A percentile compares a stretch with the other conserved stretches of the same genome.
Evolutionary conservation across 352 stramenopile genomes (phyloP).

Genomic region (Pythium rhizo-oryzae): DNA sequence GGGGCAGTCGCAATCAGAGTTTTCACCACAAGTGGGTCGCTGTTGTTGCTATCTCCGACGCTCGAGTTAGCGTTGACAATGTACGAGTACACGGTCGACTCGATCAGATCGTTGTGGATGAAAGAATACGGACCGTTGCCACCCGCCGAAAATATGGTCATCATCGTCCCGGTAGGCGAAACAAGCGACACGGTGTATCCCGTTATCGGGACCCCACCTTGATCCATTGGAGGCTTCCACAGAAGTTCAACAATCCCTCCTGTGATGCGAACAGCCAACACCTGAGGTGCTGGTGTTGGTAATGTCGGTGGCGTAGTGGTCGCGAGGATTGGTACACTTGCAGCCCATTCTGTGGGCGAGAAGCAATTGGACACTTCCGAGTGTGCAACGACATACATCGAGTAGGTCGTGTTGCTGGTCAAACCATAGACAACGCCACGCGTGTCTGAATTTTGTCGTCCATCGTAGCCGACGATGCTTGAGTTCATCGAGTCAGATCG

Average conservation of each 20-base stretch:
- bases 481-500: slow-evolving; percentile 4
- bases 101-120: slow-evolving; percentile 48
- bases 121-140: slow-evolving; percentile 34
- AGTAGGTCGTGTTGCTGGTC: slow-evolving; percentile 30
- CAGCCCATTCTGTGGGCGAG: slow-evolving; percentile 19
- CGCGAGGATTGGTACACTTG: slow-evolving; percentile 3
- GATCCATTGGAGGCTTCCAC: slow-evolving; percentile 28
- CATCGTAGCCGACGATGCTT: slow-evolving; percentile 48
- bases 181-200: slow-evolving; percentile 22
- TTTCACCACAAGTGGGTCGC: slow-evolving; percentile 31
- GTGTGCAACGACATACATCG: slow-evolving; percentile 23
- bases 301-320: slow-evolving; percentile 24
- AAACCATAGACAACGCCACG: slow-evolving; percentile 28
- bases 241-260: slow-evolving; percentile 32
- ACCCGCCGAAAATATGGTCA: slow-evolving; percentile 30
- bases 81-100: slow-evolving; percentile 56
- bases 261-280: slow-evolving; percentile 22
- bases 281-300: slow-evolving; percentile 16
- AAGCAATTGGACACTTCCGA: slow-evolving; percentile 31
- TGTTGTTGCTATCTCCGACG: slow-evolving; percentile 45
- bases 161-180: slow-evolving; percentile 7
- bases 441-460: slow-evolving; percentile 21
- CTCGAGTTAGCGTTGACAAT: slow-evolving; percentile 34
- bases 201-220: slow-evolving; percentile 29
- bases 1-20: slow-evolving; percentile 48